Conservation (phyloP, 805 yeast genomes). For the Saccharomycopsis sp. region DNA sequence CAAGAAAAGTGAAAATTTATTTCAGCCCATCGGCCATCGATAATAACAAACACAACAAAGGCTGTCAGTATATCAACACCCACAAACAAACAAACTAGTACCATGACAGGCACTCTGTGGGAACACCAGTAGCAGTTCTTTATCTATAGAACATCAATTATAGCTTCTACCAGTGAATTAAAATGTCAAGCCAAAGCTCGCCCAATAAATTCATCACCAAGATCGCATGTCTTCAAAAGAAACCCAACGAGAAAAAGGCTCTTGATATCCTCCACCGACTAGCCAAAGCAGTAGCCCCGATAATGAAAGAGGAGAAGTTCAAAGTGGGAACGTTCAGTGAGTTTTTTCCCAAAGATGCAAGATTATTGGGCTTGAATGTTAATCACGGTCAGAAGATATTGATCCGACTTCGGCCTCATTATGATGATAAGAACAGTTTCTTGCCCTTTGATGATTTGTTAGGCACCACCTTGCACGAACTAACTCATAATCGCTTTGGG, state of each 20-base stretch:
- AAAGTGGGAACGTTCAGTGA: constrained; percentile 67
- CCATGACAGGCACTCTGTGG: too few species aligned
- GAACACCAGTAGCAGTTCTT: neutral
- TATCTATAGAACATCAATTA: neutral
- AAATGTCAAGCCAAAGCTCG: neutral
- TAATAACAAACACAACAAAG: neutral
- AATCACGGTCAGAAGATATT: constrained; percentile 69
- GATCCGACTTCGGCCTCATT: constrained; percentile 58
- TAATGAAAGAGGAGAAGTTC: constrained; percentile 62
- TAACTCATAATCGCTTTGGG: constrained; percentile 73
- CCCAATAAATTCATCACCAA: constrained; percentile 21
- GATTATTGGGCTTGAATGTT: constrained; percentile 74
- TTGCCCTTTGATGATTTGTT: constrained; percentile 57
- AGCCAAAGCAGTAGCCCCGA: constrained; percentile 66
- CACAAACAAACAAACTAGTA: neutral
- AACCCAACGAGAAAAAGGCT: constrained; percentile 44
- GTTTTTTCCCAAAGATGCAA: constrained; percentile 65
- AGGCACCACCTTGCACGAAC: constrained; percentile 84
- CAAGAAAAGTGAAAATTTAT: neutral
- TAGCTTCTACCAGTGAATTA: neutral
- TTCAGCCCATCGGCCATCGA: neutral
- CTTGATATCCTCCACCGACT: constrained; percentile 56
- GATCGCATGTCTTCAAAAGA: constrained; percentile 41
- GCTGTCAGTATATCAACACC: neutral
- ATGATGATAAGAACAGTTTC: constrained; percentile 43